Evolutionary conservation across 179 eudicot genomes (phyloP), one percentile per base, ranked within the genome.

Genomic region (Vitellaria paradoxa): DNA sequence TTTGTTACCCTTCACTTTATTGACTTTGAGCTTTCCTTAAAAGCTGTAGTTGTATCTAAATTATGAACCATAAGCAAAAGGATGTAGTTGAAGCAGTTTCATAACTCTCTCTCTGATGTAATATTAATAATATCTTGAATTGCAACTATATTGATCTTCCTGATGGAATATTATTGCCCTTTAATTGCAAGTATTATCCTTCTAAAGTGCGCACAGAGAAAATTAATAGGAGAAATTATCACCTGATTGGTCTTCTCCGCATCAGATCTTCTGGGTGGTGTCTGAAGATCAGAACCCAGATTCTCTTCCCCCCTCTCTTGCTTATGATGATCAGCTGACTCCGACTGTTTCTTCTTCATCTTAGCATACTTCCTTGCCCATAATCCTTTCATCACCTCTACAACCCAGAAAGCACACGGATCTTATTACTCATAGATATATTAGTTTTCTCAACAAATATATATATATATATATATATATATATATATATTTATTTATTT

Each of bases 171-270:
- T 30, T 30, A 30, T 30, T 30, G 37, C 37, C 37, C 37, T 30
- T 30, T 30, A 30, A 30, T 30, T 30, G 37, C 37, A 30, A 30
- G 37, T 30, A 30, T 30, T 30, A 30, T 0, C 37, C 37, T 30
- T 30, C 37, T 30, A 30, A 30, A 30, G 37, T 30, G 37, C 37
- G 2, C 37, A 30, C 1, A 30, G 37, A 30, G 37, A 30, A 30
- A 30, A 30, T 30, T 30, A 30, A 30, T 2, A 30, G 37, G 3
- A 56, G 55, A 9, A 8, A 63, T 72, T 55, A 55, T 77, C 70
- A 91, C 93, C 92, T 80, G 90, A 11, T 86, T 84, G 59, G 81
- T 82, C 62, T 83, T 86, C 52, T 89, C 87, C 80, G 53, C 66
- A 49, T 84, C 88, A 80, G 85, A 86, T 87, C 79, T 88, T 84